These are phyloP conservation scores for Porogramme epimiltina DNA, from an alignment of 1,284 basidiomycete species.

Conservation along the genomic window DNA sequence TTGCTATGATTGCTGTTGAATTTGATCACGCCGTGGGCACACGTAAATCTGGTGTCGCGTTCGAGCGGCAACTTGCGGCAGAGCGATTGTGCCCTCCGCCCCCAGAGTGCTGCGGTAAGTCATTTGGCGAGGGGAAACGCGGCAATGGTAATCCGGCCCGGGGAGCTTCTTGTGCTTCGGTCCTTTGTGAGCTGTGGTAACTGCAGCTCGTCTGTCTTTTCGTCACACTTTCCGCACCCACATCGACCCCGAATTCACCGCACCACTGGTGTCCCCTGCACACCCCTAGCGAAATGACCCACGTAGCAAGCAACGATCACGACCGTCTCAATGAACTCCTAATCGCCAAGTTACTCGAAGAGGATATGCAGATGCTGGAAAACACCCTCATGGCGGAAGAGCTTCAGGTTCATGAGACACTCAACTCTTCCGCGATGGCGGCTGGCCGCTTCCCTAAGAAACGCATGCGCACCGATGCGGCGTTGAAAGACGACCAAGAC, in stretches of 20 bases:
- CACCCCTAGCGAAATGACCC: constrained; percentile 7
- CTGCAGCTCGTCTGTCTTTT: no score
- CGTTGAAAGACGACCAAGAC: constrained; percentile 26
- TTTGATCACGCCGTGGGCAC: not conserved
- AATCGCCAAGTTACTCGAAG: constrained; percentile 39
- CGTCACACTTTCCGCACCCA: no score
- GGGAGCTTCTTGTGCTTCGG: no score
- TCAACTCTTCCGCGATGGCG: constrained; percentile 25
- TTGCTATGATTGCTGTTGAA: not conserved
- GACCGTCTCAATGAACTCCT: constrained; percentile 34
- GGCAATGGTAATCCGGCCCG: no score
- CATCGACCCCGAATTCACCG: not conserved
- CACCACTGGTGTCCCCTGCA: no score
- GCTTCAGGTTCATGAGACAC: constrained; percentile 33
- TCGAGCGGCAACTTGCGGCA: not conserved
- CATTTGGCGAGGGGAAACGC: no score
- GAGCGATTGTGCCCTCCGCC: not conserved
- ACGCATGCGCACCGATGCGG: constrained; percentile 1
- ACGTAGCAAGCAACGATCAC: constrained; percentile 8
- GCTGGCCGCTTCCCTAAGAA: constrained; percentile 26
- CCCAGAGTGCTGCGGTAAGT: no score
- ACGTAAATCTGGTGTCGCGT: not conserved
- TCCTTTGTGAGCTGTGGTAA: no score
- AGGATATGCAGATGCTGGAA: constrained; percentile 31
- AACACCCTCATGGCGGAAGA: constrained; percentile 35